Base-by-base conservation (phyloP, 306 rosid genomes). In the Myrica gale region DNA sequence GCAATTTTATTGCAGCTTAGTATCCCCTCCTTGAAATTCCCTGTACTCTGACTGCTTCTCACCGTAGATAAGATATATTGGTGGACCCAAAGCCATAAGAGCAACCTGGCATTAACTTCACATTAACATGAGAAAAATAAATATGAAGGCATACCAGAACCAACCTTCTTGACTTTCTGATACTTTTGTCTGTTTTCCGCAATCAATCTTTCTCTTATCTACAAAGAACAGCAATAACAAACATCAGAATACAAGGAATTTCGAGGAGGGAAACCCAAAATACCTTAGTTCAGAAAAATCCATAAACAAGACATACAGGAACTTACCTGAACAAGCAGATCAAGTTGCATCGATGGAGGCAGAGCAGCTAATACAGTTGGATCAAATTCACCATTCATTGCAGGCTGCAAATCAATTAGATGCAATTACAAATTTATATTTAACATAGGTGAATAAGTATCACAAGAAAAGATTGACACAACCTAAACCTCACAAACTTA, bases 141-240 rank as follows among this genome's bases (percentile, higher is more conserved):
- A 76, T 45, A 51, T 46, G 45, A 78, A 68, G 75, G 62, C 67
- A 72, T 77, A 74, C 71, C 67, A 77, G 43, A 63, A 88, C 91
- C 76, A 72, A 93, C 98, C 98, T 91, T 94, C 87, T 89, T 91
- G 81, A 94, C 93, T 85, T 87, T 90, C 84, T 92, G 96, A 84
- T 94, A 92, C 90, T 89, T 94, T 48, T 91, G 98, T 83, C 97
- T 85, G 88, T 91, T 94, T 83, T 92, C 93, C 44, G 97, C 97
- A 82, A 91, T 90, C 80, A 90, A 73, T 62, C 89, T 90, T 85
- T 94, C 98, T 85, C 97, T 90, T 82, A 90, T 92, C 98, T 94
- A 87, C 68, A 71, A 62, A 57, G 53, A 74, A 77, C 15, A 68
- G 69, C 62, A 80, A 76, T 58, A 67, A 79, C 20, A 46, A 41